A percentile compares a stretch with the other conserved stretches of the same genome.
Evolutionary conservation across 2,329 filamentous ascomycete species (phyloP).

Genomic region (Neopestalotiopsis rosae): DNA sequence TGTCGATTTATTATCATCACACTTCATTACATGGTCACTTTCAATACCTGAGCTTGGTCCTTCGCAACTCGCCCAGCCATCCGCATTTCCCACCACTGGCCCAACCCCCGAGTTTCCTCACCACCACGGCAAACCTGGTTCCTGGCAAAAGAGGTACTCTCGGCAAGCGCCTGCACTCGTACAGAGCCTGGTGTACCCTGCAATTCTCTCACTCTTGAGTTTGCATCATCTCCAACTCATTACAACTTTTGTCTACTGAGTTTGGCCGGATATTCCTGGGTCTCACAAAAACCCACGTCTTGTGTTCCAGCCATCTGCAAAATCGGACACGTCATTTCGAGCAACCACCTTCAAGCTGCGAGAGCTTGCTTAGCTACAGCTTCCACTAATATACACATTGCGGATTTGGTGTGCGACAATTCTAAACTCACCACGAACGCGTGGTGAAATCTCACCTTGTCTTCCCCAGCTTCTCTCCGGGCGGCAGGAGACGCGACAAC

Average conservation of each 20-base stretch:
- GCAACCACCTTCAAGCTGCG: slow-evolving; percentile 17
- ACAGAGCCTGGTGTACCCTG: slow-evolving; percentile 15
- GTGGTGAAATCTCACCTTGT: slow-evolving; percentile 55
- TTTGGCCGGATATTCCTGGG: slow-evolving; percentile 18
- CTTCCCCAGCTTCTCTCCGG: slow-evolving; percentile 42
- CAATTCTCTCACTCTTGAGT: slow-evolving; percentile 13
- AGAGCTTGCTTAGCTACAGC: slow-evolving; percentile 17
- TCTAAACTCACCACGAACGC: slow-evolving; percentile 36
- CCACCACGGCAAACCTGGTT: slow-evolving; percentile 4
- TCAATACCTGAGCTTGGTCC: background rate
- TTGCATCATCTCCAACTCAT: slow-evolving; percentile 13
- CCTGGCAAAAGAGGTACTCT: slow-evolving; percentile 12
- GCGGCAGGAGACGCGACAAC: slow-evolving; percentile 44
- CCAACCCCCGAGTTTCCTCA: slow-evolving; percentile 18
- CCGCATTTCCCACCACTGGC: slow-evolving; percentile 16
- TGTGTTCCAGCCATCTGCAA: slow-evolving; percentile 11
- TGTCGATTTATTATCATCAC: background rate
- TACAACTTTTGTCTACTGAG: slow-evolving; percentile 5
- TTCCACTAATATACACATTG: slow-evolving; percentile 16
- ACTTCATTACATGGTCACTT: background rate
- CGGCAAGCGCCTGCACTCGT: slow-evolving; percentile 1
- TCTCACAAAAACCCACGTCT: slow-evolving; percentile 16
- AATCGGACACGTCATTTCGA: slow-evolving; percentile 20
- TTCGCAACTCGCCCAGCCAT: slow-evolving; percentile 17
- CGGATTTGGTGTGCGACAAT: slow-evolving; percentile 22